These are phyloP conservation scores for Teratosphaeria destructans DNA, from an alignment of 2,329 filamentous ascomycete genomes.

Conservation along the genomic window DNA sequence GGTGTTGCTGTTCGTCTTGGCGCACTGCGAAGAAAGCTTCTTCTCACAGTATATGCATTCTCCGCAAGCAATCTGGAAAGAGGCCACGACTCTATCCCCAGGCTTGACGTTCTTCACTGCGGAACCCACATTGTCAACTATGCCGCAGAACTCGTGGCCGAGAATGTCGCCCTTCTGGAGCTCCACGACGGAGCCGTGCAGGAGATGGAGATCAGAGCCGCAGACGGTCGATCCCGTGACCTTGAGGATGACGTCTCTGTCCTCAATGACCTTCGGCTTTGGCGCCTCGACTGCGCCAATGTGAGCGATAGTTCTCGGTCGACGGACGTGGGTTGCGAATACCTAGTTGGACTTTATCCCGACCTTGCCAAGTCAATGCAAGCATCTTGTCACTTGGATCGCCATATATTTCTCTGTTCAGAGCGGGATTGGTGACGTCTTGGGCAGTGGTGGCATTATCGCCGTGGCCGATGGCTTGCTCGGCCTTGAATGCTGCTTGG, in stretches of 20 bases:
- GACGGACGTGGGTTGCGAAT: too few species aligned
- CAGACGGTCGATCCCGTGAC: conserved; percentile 58
- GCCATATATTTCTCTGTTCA: conserved; percentile 40
- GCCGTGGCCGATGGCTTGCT: conserved; percentile 58
- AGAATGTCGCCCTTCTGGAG: conserved; percentile 42
- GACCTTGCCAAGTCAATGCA: conserved; percentile 54
- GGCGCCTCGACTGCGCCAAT: conserved; percentile 44
- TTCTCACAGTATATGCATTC: conserved; percentile 68
- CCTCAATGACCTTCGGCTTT: conserved; percentile 62
- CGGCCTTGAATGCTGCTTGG: conserved; percentile 57
- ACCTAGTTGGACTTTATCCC: background rate
- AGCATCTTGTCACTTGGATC: conserved; percentile 55
- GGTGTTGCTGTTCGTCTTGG: conserved; percentile 66
- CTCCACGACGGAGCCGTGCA: conserved; percentile 39
- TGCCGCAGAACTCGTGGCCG: conserved; percentile 43
- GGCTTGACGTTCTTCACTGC: conserved; percentile 34
- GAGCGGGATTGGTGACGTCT: conserved; percentile 56
- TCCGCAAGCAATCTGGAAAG: conserved; percentile 69
- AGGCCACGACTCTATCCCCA: conserved; percentile 60
- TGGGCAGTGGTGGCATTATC: conserved; percentile 56
- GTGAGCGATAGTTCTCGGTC: too few species aligned
- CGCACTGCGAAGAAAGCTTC: conserved; percentile 70
- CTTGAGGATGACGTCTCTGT: conserved; percentile 67
- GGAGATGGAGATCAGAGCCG: conserved; percentile 50
- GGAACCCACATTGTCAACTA: conserved; percentile 37